These are phyloP conservation scores for Talaromyces adpressus DNA, from an alignment of 495 filamentous ascomycete species.

Conservation along the genomic window DNA sequence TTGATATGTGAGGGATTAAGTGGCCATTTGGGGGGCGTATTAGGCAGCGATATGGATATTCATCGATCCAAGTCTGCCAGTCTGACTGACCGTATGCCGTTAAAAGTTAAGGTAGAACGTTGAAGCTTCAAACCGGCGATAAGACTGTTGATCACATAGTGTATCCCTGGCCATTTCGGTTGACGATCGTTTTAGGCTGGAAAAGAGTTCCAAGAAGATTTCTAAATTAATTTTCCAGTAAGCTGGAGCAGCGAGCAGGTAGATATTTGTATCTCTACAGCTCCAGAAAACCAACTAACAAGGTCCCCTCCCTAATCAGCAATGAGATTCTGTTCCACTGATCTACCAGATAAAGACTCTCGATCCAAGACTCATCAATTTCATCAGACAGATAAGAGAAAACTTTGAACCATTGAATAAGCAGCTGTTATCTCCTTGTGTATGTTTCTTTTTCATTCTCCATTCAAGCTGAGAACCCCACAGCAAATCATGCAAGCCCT, in stretches of 20 bases:
- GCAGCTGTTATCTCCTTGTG: neutral
- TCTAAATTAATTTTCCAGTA: neutral
- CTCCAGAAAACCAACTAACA: neutral
- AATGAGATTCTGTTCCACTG: neutral
- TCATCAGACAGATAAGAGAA: neutral
- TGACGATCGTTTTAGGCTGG: neutral
- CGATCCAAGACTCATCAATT: neutral
- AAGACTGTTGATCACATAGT: neutral
- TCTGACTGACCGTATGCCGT: neutral
- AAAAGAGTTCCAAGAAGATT: neutral
- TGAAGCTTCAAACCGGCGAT: neutral
- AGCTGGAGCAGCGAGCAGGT: neutral
- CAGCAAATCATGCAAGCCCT: neutral
- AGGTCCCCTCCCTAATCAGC: neutral
- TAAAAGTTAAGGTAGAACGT: neutral
- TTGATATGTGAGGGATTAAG: neutral
- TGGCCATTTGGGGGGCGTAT: neutral
- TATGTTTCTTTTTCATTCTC: neutral
- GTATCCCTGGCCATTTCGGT: neutral
- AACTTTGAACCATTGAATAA: neutral
- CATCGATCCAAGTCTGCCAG: neutral
- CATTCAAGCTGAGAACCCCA: neutral
- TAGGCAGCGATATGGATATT: neutral
- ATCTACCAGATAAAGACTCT: neutral
- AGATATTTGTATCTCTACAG: neutral